phyloP scores from a whole-genome alignment of 805 yeast species.

The Saccharomyces eubayanus region DNA sequence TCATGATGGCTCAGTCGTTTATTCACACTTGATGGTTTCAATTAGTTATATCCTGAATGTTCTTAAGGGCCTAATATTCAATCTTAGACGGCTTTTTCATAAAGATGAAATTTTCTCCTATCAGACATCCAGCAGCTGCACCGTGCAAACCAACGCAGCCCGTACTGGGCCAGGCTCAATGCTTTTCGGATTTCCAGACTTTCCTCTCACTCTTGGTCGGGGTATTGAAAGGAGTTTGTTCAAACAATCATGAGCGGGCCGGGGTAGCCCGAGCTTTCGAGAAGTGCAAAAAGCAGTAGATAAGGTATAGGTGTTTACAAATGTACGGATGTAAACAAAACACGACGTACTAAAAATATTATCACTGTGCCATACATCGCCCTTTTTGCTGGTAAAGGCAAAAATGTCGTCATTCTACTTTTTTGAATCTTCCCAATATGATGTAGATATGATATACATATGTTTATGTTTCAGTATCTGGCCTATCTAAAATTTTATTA shows the following conservation, averaged over 20 bases:
- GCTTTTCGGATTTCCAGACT: neutral
- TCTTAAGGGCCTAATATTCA: neutral
- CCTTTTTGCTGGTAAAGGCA: too few species aligned
- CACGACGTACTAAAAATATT: too few species aligned
- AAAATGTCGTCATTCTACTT: too few species aligned
- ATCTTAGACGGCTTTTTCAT: neutral
- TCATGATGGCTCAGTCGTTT: constrained; percentile 34
- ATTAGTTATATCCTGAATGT: neutral
- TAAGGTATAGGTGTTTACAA: neutral
- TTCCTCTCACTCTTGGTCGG: neutral
- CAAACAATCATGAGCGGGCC: neutral
- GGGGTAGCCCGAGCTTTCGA: too few species aligned
- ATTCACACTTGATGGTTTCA: neutral
- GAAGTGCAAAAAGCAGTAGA: neutral
- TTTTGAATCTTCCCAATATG: neutral
- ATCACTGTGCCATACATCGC: too few species aligned
- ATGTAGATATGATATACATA: neutral
- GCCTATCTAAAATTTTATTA: neutral
- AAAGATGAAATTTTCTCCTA: neutral
- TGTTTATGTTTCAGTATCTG: neutral
- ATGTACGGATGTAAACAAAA: neutral
- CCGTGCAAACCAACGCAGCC: neutral
- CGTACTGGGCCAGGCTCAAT: neutral
- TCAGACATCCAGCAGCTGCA: neutral
- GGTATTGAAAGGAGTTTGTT: neutral